These are phyloP conservation scores for Lachancea waltii DNA, from an alignment of 805 yeast species.

Conservation along the genomic window DNA sequence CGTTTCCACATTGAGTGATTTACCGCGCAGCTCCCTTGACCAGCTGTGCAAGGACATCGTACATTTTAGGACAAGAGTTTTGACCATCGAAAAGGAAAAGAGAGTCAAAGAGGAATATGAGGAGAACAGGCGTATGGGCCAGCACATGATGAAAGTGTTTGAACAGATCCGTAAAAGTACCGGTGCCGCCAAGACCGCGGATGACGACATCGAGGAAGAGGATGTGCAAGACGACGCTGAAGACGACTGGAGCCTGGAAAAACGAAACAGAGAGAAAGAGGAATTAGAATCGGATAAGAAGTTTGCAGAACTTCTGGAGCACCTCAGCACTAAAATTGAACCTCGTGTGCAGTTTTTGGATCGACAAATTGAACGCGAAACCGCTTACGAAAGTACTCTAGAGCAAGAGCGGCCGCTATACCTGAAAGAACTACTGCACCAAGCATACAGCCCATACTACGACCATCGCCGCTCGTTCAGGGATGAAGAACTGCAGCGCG, in stretches of 20 bases:
- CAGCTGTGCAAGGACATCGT: conserved; percentile 41
- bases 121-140: conserved; percentile 23
- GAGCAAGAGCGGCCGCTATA: conserved; percentile 14
- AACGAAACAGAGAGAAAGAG: conserved; percentile 11
- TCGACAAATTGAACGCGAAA: conserved; percentile 12
- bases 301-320: conserved; percentile 12
- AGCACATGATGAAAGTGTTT: conserved; percentile 24
- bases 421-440: conserved; percentile 22
- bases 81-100: conserved; percentile 45
- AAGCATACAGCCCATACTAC: conserved; percentile 21
- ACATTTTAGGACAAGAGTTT: conserved; percentile 49
- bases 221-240: conserved; percentile 16
- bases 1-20: conserved; percentile 25
- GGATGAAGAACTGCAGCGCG: conserved; percentile 17
- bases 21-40: conserved; percentile 24
- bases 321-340: conserved; percentile 14
- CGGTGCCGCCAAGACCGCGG: conserved; percentile 6
- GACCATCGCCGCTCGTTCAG: conserved; percentile 26
- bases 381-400: conserved; percentile 15
- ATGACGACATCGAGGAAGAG: conserved; percentile 11
- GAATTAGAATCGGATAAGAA: conserved; percentile 14
- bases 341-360: conserved; percentile 16
- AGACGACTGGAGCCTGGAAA: conserved; percentile 15
- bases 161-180: conserved; percentile 23
- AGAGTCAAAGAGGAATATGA: conserved; percentile 37